Conservation (phyloP, 805 yeast species). For the Candida railenensis region DNA sequence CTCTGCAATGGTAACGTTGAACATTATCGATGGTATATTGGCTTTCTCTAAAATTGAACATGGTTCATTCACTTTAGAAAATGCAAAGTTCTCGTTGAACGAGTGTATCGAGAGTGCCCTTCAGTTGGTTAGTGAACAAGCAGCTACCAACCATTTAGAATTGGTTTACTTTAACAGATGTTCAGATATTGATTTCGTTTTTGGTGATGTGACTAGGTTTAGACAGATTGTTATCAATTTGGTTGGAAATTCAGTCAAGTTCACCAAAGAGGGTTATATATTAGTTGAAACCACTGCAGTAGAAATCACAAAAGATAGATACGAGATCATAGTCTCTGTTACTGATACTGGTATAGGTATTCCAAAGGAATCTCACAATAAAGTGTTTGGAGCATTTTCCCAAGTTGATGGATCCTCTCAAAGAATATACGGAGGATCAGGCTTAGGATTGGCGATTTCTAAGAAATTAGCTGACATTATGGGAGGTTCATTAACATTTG, state of each 20-base stretch:
- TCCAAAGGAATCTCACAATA: constrained; percentile 40
- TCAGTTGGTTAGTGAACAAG: constrained; percentile 49
- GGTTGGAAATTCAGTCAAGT: constrained; percentile 55
- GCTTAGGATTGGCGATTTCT: constrained; percentile 49
- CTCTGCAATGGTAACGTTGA: constrained; percentile 51
- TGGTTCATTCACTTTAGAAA: constrained; percentile 47
- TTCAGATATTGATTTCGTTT: constrained; percentile 33
- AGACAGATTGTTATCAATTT: constrained; percentile 52
- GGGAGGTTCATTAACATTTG: constrained; percentile 48
- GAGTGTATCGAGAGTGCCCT: constrained; percentile 48
- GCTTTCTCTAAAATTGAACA: constrained; percentile 57
- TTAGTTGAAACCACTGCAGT: constrained; percentile 34
- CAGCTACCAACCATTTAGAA: constrained; percentile 42
- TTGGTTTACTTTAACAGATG: constrained; percentile 44
- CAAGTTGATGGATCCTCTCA: constrained; percentile 58
- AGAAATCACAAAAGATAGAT: constrained; percentile 25
- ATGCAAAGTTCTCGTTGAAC: constrained; percentile 42
- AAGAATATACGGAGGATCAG: constrained; percentile 53
- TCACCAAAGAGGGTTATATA: constrained; percentile 45
- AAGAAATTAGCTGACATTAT: constrained; percentile 47
- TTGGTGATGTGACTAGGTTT: constrained; percentile 51
- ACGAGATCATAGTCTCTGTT: constrained; percentile 39
- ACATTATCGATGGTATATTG: constrained; percentile 53
- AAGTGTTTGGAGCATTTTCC: constrained; percentile 51
- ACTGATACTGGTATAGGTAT: constrained; percentile 65